Evolutionary conservation across 805 yeast genomes (phyloP), one percentile per base, ranked within the genome.

Genomic region (Monosporozyma siamensis): DNA sequence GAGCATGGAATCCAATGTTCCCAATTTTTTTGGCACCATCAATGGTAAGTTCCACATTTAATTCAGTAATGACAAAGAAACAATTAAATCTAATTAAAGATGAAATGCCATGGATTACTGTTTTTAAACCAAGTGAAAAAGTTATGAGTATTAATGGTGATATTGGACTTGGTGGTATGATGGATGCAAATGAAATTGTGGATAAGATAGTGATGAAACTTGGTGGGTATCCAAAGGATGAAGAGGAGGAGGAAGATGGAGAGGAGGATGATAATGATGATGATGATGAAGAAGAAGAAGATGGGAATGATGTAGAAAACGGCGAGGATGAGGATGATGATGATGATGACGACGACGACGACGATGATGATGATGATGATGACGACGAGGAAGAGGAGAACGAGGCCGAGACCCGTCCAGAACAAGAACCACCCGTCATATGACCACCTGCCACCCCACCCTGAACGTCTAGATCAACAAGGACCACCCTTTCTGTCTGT

Each of bases 81-180:
- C 97, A 90, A 49, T 67, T 90, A 48, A 71, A 76, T 46, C 68
- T 82, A 34, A 75, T 90, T 43, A 72, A 75, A 34, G 95, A 87
- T 50, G 95, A 88, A 48, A 89, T 90, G 92, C 85, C 89, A 31
- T 90, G 94, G 90, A 80, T 89, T 48, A 94, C 86, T 50, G 77
- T 90, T 14, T 71, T 90, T 55, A 82, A 81, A 59, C 97, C 97
- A 1, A 86, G 86, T 20, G 97, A 90, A 62, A 90, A 90, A 63
- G 95, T 90, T 5, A 78, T 82, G 55, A 88, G 95, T 44, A 75
- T 86, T 36, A 87, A 90, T 65, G 97, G 97, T 48, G 97, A 89
- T 51, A 88, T 90, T 45, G 97, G 97, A 9, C 82, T 90, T 88
- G 97, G 97, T 38, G 97, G 97, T 41, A 90, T 90, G 97, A 82